Base-by-base conservation (phyloP, 2,329 filamentous ascomycete genomes). In the Pestalotiopsis sp. region DNA sequence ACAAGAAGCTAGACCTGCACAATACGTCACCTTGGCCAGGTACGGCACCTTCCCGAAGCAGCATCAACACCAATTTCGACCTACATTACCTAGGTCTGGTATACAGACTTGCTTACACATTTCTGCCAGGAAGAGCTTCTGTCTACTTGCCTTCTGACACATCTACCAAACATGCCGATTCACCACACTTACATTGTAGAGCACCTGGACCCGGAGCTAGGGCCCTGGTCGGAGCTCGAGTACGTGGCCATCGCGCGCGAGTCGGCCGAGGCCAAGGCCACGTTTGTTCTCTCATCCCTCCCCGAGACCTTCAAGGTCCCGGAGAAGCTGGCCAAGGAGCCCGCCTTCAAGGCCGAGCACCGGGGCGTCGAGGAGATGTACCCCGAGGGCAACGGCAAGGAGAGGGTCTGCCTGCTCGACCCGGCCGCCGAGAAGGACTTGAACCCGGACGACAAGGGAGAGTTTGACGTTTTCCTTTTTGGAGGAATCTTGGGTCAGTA, bases 201-300 rank as follows among this genome's bases (percentile, higher is more conserved):
- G 85, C 95, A 99, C 82, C 90, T 99, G 72, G 96, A 99, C 83
- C 91, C 93, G 56, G 96, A 99, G 81, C 87, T 99, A 38, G 96
- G 97, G 41, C 89, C 90, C 56, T 99, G 96, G 96, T 98, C 96
- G 27, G 90, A 93, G 72, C 89, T 98, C 66, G 96, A 99, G 83
- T 99, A 99, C 83, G 84, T 90, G 67, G 89, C 92, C 76, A 98
- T 99, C 78, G 94, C 94, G 65, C 85, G 88, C 70, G 96, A 99
- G 84, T 94, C 92, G 66, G 84, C 89, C 71, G 86, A 86, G 27
- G 83, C 89, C 3, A 87, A 88, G 41, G 89, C 90, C 67, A 85
- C 85, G 65, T 97, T 98, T 80, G 89, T 93, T 73, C 88, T 97
- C 69, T 97, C 94, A 39, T 97, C 93, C 38, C 87, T 97, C 59